Base-by-base conservation (phyloP, 2,329 filamentous ascomycete genomes). In the Aspergillus pseudoglaucus region DNA sequence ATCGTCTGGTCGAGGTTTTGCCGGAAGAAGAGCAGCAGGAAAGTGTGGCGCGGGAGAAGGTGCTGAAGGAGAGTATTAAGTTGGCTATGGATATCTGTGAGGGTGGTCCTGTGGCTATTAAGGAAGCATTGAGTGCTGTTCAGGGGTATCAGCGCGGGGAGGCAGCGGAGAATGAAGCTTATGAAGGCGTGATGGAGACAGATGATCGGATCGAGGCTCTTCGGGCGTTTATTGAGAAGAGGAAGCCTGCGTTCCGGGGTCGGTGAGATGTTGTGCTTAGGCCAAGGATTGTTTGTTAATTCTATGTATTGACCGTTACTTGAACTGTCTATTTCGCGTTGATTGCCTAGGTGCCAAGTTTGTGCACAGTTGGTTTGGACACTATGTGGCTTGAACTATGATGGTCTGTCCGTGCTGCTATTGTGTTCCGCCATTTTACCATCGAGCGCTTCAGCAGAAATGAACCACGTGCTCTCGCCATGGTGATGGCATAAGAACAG, bases 151-250 rank as follows among this genome's bases (percentile, higher is more conserved):
- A 73, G 53, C 61, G 71, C 55, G 80, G 78, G 4, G 87, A 93
- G 71, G 80, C 81, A 61, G 80, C 84, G n/a, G 93, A 96, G 74
- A 91, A 90, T 67, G 77, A 80, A 58, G 90, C 90, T 72, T 97
- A 97, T 67, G 81, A 89, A 61, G 76, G 84, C 22, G 88, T 97
- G 3, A 79, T 96, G 14, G 79, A 77, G 52, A 95, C 89, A 0
- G 84, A 90, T 64, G 93, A 98, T 73, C 78, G 90, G 50, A 76
- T 89, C 59, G 93, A 97, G 76, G 93, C 93, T 32, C 74, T 98
- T 53, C 80, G 73, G 66, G 93, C 93, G 0, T 98, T 98, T 72
- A 77, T 73, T 46, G 84, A 88, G 73, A 88, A 87, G 77, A 78
- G 84, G 59, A 83, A 79, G 68, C 83, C 84, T 14, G 73, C 74